Evolutionary conservation across 768 basidiomycete genomes (phyloP).

Genomic region (Suillus spraguei): DNA sequence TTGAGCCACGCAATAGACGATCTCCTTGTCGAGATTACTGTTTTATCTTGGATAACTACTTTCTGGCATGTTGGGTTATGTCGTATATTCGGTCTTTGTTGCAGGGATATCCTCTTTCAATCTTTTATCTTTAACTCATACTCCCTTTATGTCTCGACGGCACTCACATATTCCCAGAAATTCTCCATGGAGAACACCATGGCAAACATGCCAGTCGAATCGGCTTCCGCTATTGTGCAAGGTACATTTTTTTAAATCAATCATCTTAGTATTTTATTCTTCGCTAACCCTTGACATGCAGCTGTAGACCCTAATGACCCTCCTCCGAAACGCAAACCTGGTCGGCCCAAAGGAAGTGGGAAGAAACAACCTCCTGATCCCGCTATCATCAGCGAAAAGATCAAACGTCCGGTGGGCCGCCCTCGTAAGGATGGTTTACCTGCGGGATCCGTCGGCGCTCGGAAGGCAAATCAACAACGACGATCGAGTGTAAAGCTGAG

Average conservation of each 20-base stretch:
- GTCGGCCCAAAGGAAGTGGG: slow-evolving; percentile 78
- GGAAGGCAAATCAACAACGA: slow-evolving; percentile 43
- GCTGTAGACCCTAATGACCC: slow-evolving; percentile 31
- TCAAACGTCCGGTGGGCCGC: slow-evolving; percentile 79
- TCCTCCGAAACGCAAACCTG: slow-evolving; percentile 67
- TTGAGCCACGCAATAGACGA: slow-evolving; percentile 14
- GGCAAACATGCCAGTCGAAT: slow-evolving; percentile 28
- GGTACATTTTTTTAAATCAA: slow-evolving; percentile 16
- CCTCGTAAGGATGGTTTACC: slow-evolving; percentile 83
- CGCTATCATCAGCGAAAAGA: slow-evolving; percentile 47
- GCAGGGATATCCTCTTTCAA: slow-evolving; percentile 29
- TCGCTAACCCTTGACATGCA: slow-evolving; percentile 15
- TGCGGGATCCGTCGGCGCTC: slow-evolving; percentile 63
- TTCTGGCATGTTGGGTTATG: slow-evolving; percentile 27
- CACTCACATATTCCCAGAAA: slow-evolving; percentile 25
- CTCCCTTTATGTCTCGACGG: slow-evolving; percentile 8
- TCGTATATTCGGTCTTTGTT: slow-evolving; percentile 38
- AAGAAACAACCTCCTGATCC: slow-evolving; percentile 58
- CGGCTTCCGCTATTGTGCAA: slow-evolving; percentile 30
- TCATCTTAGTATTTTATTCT: slow-evolving; percentile 1
- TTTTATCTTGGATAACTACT: slow-evolving; percentile 38
- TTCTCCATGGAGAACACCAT: slow-evolving; percentile 28
- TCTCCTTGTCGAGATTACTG: slow-evolving; percentile 29
- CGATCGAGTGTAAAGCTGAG: slow-evolving; percentile 37
- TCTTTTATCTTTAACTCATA: slow-evolving; percentile 16